These are phyloP conservation scores for Sugiyamaella chiloensis DNA, from an alignment of 805 yeast genomes.

Conservation along the genomic window DNA sequence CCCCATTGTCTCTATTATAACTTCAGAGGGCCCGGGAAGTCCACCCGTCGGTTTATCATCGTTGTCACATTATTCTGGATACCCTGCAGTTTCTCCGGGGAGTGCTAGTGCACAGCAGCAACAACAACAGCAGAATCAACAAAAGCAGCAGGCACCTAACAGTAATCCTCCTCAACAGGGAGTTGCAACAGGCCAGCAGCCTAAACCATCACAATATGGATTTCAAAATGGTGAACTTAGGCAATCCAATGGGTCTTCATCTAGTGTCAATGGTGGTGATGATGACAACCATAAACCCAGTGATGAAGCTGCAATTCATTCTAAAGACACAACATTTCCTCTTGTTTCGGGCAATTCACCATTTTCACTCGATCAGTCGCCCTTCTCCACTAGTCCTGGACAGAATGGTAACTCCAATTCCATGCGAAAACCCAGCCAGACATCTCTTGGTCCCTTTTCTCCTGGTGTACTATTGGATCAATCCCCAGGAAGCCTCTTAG, in stretches of 20 bases:
- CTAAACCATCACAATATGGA: neutral
- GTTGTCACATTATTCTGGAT: constrained; percentile 6
- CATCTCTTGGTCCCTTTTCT: constrained; percentile 5
- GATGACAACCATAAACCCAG: neutral
- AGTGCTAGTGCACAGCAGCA: neutral
- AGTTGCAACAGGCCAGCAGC: neutral
- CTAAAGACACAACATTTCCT: neutral
- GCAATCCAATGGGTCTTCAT: too few relatives aligned
- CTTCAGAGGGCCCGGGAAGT: neutral
- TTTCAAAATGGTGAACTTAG: neutral
- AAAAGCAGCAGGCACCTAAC: neutral
- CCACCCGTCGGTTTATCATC: constrained; percentile 4
- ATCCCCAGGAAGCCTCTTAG: constrained; percentile 10
- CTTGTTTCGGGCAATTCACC: neutral
- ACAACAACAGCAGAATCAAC: constrained; percentile 4
- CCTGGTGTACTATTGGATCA: constrained; percentile 9
- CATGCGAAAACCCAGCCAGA: neutral
- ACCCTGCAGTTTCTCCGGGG: neutral
- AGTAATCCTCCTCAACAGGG: neutral
- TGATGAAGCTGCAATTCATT: neutral
- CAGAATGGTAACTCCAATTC: neutral
- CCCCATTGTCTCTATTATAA: constrained; percentile 2
- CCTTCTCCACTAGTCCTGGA: neutral
- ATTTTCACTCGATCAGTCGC: constrained; percentile 1
- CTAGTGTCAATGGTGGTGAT: too few relatives aligned